Conservation (phyloP, 352 stramenopile genomes). For the Thraustochytrium sp. region DNA sequence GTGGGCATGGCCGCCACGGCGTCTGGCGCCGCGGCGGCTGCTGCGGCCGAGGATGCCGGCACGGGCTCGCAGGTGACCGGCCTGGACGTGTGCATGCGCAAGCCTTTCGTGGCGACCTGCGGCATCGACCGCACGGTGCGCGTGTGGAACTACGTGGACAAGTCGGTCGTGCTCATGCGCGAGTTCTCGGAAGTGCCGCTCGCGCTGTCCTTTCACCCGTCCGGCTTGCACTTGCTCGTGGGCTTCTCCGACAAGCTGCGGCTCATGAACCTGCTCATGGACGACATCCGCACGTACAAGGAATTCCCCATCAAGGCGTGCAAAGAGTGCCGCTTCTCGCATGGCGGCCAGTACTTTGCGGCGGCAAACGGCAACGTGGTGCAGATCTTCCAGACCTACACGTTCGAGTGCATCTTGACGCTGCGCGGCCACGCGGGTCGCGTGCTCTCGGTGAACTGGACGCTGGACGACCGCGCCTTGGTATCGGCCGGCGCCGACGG, state of each 20-base stretch:
- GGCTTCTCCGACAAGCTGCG: slow-evolving; percentile 80
- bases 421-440: slow-evolving; percentile 81
- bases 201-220: slow-evolving; percentile 49
- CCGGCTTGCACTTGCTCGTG: slow-evolving; percentile 70
- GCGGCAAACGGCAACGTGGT: slow-evolving; percentile 78
- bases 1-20: background rate
- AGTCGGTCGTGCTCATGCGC: slow-evolving; percentile 53
- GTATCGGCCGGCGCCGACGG: slow-evolving; percentile 75
- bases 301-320: slow-evolving; percentile 74
- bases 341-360: slow-evolving; percentile 81
- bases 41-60: background rate
- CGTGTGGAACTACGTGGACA: slow-evolving; percentile 74
- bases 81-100: slow-evolving; percentile 70
- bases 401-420: slow-evolving; percentile 68
- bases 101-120: slow-evolving; percentile 69
- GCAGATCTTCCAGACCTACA: slow-evolving; percentile 78
- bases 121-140: slow-evolving; percentile 72
- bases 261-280: slow-evolving; percentile 82
- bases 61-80: slow-evolving; percentile 43
- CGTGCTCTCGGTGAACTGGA: slow-evolving; percentile 75
- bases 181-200: slow-evolving; percentile 57
- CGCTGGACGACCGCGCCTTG: slow-evolving; percentile 71
- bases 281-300: slow-evolving; percentile 74
- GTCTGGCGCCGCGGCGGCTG: background rate
- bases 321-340: slow-evolving; percentile 73